phyloP scores from a whole-genome alignment of 208 protist genomes.

The Crithidia expoeki region DNA sequence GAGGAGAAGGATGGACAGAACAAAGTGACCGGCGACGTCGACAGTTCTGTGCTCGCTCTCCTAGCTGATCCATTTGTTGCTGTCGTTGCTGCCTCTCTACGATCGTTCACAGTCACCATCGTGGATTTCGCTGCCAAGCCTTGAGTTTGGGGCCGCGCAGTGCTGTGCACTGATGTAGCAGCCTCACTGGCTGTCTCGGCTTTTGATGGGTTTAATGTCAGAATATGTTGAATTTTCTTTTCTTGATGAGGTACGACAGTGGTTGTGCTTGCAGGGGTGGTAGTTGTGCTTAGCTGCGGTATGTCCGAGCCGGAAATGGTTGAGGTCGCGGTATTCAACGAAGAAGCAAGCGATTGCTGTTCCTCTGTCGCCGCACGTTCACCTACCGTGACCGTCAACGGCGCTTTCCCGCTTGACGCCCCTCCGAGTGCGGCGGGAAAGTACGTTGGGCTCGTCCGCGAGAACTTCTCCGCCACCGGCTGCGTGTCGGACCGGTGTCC shows the following conservation, averaged over 20 bases:
- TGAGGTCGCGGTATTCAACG: background rate
- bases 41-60: background rate
- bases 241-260: too few relatives aligned
- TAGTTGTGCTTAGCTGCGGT: constrained; percentile 17
- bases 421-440: background rate
- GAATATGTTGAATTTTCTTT: too few relatives aligned
- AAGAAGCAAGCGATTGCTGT: background rate
- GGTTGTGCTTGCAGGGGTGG: background rate
- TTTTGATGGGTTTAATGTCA: too few relatives aligned
- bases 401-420: too few relatives aligned
- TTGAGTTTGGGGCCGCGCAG: too few relatives aligned
- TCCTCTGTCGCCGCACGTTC: background rate
- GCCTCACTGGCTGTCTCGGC: background rate
- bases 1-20: constrained; percentile 14
- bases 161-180: background rate
- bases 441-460: background rate
- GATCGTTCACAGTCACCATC: background rate
- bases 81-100: background rate
- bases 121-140: too few relatives aligned
- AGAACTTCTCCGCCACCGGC: background rate
- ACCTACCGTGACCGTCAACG: too few relatives aligned
- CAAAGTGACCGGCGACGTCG: background rate
- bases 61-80: background rate
- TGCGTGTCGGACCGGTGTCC: background rate
- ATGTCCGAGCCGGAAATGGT: background rate